phyloP scores from a whole-genome alignment of 495 filamentous ascomycete species.

The Neurospora discreta region DNA sequence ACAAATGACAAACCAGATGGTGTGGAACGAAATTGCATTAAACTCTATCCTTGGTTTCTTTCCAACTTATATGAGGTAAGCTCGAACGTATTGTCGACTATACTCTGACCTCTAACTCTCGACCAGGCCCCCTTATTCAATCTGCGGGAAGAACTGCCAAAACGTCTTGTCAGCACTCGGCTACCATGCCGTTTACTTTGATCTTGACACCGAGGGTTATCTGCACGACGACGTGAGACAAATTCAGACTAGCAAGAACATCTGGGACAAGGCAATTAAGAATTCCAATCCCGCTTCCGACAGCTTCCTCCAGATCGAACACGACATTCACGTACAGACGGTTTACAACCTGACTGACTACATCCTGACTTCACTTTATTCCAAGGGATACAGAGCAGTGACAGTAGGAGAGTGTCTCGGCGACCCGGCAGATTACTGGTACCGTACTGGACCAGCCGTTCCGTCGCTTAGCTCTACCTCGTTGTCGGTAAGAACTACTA shows the following conservation, averaged over 20 bases:
- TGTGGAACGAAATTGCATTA: conserved; percentile 70
- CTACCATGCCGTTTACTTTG: conserved; percentile 66
- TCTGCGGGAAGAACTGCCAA: conserved; percentile 52
- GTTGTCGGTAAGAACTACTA: neutral
- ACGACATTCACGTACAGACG: conserved; percentile 70
- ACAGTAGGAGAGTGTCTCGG: conserved; percentile 67
- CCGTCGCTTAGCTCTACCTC: neutral
- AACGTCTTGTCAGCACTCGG: conserved; percentile 52
- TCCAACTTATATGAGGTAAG: conserved; percentile 67
- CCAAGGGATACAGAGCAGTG: conserved; percentile 51
- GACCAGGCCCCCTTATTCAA: conserved; percentile 60
- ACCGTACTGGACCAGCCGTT: conserved; percentile 27
- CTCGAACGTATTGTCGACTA: neutral
- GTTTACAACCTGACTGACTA: conserved; percentile 68
- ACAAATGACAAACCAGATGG: conserved; percentile 56
- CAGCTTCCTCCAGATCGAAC: conserved; percentile 58
- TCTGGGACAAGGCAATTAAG: conserved; percentile 49
- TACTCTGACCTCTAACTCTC: neutral
- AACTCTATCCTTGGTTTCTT: conserved; percentile 70
- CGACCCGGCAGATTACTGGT: conserved; percentile 64
- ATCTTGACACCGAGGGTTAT: conserved; percentile 74
- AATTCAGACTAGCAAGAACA: conserved; percentile 65
- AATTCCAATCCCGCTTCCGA: conserved; percentile 30
- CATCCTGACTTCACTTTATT: conserved; percentile 49
- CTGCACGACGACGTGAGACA: conserved; percentile 44